phyloP scores from a whole-genome alignment of 2,329 filamentous ascomycete species.

The Fusarium avenaceum region DNA sequence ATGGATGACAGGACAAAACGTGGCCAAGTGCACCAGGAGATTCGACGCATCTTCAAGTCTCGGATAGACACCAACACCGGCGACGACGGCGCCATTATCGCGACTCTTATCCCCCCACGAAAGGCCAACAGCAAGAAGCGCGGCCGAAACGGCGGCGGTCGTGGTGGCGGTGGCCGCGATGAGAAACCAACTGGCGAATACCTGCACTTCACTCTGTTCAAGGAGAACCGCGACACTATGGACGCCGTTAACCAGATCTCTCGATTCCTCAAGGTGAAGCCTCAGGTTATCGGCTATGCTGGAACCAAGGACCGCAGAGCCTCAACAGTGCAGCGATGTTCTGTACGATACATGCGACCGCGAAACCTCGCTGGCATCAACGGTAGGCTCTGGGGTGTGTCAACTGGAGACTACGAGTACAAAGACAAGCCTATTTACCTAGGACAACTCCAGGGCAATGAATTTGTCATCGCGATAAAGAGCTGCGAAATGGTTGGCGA shows the following conservation, averaged over 20 bases:
- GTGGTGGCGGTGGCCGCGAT: slow-evolving; percentile 41
- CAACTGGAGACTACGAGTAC: slow-evolving; percentile 86
- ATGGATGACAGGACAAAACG: slow-evolving; percentile 62
- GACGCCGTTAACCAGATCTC: slow-evolving; percentile 84
- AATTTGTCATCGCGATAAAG: slow-evolving; percentile 92
- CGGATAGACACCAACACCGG: slow-evolving; percentile 81
- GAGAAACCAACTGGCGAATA: slow-evolving; percentile 74
- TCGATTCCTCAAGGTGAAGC: slow-evolving; percentile 79
- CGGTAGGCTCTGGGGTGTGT: slow-evolving; percentile 71
- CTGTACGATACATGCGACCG: slow-evolving; percentile 66
- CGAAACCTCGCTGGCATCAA: slow-evolving; percentile 76
- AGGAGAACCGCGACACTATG: slow-evolving; percentile 98
- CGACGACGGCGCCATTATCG: slow-evolving; percentile 71
- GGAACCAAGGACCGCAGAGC: slow-evolving; percentile 93
- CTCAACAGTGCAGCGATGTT: slow-evolving; percentile 86
- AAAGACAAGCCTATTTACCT: slow-evolving; percentile 78
- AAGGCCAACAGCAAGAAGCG: slow-evolving; percentile 51
- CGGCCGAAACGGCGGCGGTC: slow-evolving; percentile 40
- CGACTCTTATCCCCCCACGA: slow-evolving; percentile 70
- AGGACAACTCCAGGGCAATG: slow-evolving; percentile 88
- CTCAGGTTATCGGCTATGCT: slow-evolving; percentile 79
- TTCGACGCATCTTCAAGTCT: slow-evolving; percentile 85
- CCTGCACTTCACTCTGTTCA: slow-evolving; percentile 92
- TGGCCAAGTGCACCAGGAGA: slow-evolving; percentile 67
- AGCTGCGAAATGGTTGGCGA: slow-evolving; percentile 76